Base-by-base conservation (phyloP, 495 filamentous ascomycete genomes). In the Apodospora peruviana region DNA sequence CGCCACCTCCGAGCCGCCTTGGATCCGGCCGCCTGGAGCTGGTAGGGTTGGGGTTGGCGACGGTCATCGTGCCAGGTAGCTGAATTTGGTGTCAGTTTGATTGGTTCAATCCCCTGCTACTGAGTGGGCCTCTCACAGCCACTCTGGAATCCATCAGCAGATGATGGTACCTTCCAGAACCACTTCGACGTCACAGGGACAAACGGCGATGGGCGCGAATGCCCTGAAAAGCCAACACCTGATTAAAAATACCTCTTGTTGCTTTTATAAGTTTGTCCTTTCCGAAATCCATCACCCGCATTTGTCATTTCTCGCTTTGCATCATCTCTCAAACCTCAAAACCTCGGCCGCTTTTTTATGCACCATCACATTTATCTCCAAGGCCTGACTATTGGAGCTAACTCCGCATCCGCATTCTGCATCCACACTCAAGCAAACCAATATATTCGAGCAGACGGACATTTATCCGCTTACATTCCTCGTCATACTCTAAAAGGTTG, bases 111-210 rank as follows among this genome's bases (percentile, higher is more conserved):
- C 27, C 7, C 14, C 27, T 14, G 27, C 7, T 7, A 7, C 27
- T 32, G 27, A 32, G 7, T 32, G 27, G 27, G 14, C 27, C 27
- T 32, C 14, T 32, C 27, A 32, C 27, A 32, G 14, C 7, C 7
- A 14, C 14, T 14, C 27, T 14, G 27, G 27, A 32, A 32, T 14
- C 7, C 14, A 7, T 7, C 7, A 32, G 10, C 32, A 27, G 41
- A 18, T 44, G 45, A 44, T 53, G 21, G 51, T 40, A 53, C n/a
- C 45, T 53, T 53, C 45, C 51, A 53, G 51, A 53, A 53, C 34
- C 34, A 20, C 38, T 9, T 42, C 39, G 40, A 43, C 32, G 36
- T 41, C 36, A 46, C 23, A 7, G 36, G 45, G 39, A 40, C 19
- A 27, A n/a, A 3, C 25, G 16, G 25, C 23, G 40, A 8, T 25